A percentile compares a stretch with the other conserved stretches of the same genome.
Conservation (phyloP, 2,329 filamentous ascomycete species). For the Claviceps sorghi region DNA sequence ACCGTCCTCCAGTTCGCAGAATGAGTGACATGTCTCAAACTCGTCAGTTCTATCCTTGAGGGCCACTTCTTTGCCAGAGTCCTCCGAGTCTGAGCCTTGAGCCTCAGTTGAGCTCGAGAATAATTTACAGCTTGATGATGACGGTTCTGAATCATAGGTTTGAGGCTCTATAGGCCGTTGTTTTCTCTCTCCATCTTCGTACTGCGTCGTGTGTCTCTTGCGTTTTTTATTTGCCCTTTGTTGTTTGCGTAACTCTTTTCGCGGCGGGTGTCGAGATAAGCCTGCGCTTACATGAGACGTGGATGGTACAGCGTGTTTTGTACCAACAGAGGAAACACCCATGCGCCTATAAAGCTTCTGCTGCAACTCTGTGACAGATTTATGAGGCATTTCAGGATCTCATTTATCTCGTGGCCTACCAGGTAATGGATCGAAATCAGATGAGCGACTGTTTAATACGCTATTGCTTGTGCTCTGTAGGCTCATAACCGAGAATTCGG, state of each 20-base stretch:
- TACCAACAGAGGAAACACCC: conserved; percentile 13
- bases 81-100: not conserved
- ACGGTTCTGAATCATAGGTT: not conserved
- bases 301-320: not conserved
- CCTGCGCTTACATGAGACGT: not conserved
- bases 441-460: not conserved
- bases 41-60: conserved; percentile 9
- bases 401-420: too few relatives aligned
- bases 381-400: conserved; percentile 9
- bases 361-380: conserved; percentile 20
- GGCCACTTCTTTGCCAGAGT: not conserved
- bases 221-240: conserved; percentile 48
- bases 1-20: conserved; percentile 12
- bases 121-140: not conserved
- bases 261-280: conserved; percentile 12
- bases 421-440: not conserved
- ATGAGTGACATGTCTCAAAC: not conserved
- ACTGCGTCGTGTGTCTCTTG: conserved; percentile 15
- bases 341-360: conserved; percentile 24
- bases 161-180: not conserved
- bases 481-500: not conserved
- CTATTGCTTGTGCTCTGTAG: not conserved
- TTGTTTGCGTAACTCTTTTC: conserved; percentile 54
- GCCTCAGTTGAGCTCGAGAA: not conserved
- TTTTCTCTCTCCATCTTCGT: not conserved